These are phyloP conservation scores for Cajanus cajan DNA, from an alignment of 306 rosid species.

Conservation along the genomic window DNA sequence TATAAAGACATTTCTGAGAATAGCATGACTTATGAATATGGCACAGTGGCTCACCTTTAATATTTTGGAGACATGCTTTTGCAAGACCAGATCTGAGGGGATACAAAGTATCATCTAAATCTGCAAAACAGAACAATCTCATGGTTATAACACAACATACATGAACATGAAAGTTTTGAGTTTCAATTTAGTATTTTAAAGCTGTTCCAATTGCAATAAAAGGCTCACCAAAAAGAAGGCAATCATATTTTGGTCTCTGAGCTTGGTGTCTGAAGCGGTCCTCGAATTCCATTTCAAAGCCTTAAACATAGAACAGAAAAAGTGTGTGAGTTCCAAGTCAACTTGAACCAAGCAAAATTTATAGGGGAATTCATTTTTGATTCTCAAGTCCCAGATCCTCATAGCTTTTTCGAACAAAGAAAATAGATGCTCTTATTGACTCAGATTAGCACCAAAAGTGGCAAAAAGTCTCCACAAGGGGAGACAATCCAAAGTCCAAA, in stretches of 20 bases:
- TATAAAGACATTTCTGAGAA: background rate
- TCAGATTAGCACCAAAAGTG: constrained; percentile 50
- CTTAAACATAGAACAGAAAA: constrained; percentile 29
- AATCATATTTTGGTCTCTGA: constrained; percentile 78
- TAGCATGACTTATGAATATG: background rate
- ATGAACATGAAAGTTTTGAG: background rate
- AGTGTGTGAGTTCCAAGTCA: constrained; percentile 32
- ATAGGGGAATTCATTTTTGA: constrained; percentile 21
- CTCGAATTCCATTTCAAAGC: constrained; percentile 69
- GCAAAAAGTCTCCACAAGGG: constrained; percentile 20
- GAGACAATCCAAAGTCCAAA: constrained; percentile 32
- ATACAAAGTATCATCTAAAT: constrained; percentile 94
- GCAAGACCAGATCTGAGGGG: constrained; percentile 83
- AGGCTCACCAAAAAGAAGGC: constrained; percentile 88
- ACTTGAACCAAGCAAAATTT: constrained; percentile 32
- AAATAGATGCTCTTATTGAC: constrained; percentile 36
- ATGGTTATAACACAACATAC: background rate
- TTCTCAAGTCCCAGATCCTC: constrained; percentile 29
- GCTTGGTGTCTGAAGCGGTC: constrained; percentile 62
- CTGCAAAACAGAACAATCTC: constrained; percentile 45
- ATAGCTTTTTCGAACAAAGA: constrained; percentile 21
- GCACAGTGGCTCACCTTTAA: constrained; percentile 53
- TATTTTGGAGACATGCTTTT: constrained; percentile 55
- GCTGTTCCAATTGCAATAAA: background rate
- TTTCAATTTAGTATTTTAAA: constrained; percentile 13